Evolutionary conservation across 2,329 filamentous ascomycete genomes (phyloP), one percentile per base, ranked within the genome.

Genomic region (Waltergamsia citrina): DNA sequence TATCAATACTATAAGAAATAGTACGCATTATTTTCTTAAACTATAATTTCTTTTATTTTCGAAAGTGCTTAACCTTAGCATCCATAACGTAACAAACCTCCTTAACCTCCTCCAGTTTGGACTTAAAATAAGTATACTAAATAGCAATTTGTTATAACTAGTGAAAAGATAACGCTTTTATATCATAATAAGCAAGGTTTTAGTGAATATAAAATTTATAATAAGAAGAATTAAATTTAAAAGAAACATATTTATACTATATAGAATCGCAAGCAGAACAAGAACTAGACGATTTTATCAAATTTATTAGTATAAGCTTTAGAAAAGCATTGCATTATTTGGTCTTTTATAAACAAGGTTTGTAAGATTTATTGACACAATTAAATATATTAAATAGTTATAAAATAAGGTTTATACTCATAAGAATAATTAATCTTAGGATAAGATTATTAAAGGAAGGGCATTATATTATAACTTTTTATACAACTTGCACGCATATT

Each of bases 21-120:
- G 23, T 30, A 11, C 35, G 21, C n/a, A 37, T 33, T 27, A 32
- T 37, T 20, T 37, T 32, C 22, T 32, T 29, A 29, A 28, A 37
- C 29, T 26, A 37, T 27, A 33, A 16, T 33, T 33, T 32, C 29
- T 37, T 37, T 28, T 36, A 17, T 32, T 36, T 36, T 18, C 15
- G 22, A 8, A 33, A 16, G 12, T 12, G 18, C 4, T 10, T 7
- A 6, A 32, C 15, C 29, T 32, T 32, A n/a, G n/a, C n/a, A n/a
- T n/a, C n/a, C n/a, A n/a, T n/a, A n/a, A n/a, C n/a, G n/a, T n/a
- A n/a, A n/a, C n/a, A n/a, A n/a, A n/a, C n/a, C 18, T 20, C 28
- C 12, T 18, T 21, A 21, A n/a, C 15, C 12, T 14, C 14, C 17
- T 20, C 18, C 14, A 32, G 20, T 6, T n/a, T 19, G 20, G 12